A percentile compares a stretch with the other conserved stretches of the same genome.
phyloP scores from a whole-genome alignment of 495 filamentous ascomycete species.

The Bacidia gigantensis region DNA sequence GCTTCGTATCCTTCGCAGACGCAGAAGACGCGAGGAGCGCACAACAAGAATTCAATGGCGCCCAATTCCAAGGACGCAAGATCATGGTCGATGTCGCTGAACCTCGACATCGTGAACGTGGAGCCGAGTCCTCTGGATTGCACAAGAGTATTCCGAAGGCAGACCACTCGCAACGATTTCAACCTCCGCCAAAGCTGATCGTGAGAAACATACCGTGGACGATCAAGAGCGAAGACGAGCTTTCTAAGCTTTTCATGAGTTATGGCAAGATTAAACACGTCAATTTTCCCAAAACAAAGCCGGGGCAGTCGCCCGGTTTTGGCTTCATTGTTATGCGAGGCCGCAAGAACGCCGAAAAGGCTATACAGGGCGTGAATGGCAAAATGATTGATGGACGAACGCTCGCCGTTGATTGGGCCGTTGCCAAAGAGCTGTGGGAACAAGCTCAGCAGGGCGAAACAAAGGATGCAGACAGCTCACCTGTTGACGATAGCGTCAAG shows the following conservation, averaged over 20 bases:
- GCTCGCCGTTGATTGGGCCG: slow-evolving; percentile 90
- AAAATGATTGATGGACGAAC: slow-evolving; percentile 76
- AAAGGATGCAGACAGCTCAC: slow-evolving; percentile 18
- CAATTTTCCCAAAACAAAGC: slow-evolving; percentile 62
- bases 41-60: slow-evolving; percentile 59
- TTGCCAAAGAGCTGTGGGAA: slow-evolving; percentile 81
- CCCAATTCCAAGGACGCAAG: slow-evolving; percentile 59
- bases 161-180: slow-evolving; percentile 13
- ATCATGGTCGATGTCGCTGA: slow-evolving; percentile 81
- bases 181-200: slow-evolving; percentile 69
- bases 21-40: slow-evolving; percentile 76
- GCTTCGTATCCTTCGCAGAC: slow-evolving; percentile 94
- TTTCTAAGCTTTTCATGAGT: slow-evolving; percentile 61
- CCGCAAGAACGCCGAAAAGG: slow-evolving; percentile 82
- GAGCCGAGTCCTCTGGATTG: slow-evolving; percentile 22
- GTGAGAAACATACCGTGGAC: slow-evolving; percentile 94
- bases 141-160: not conserved
- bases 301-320: slow-evolving; percentile 62
- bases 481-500: slow-evolving; percentile 19
- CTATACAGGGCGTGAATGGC: slow-evolving; percentile 72
- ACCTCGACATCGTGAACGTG: slow-evolving; percentile 53
- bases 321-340: slow-evolving; percentile 84
- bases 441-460: slow-evolving; percentile 31
- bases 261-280: slow-evolving; percentile 82
- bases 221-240: slow-evolving; percentile 69